Percentiles rank a stretch among this genome's conserved stretches.
phyloP scores from a whole-genome alignment of 306 rosid genomes.

The Phaseolus lunatus region DNA sequence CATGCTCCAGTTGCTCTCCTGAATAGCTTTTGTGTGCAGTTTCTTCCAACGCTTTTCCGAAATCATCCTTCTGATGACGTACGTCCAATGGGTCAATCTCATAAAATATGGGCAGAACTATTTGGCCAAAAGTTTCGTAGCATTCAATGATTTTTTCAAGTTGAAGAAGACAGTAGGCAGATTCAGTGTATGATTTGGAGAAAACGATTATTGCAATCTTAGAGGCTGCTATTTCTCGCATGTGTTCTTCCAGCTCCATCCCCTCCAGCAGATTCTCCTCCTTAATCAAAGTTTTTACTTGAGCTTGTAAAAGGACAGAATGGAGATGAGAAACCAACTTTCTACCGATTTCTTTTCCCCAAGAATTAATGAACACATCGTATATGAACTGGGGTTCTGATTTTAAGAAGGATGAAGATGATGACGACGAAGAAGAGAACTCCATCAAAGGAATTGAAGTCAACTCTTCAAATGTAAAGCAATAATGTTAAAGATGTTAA shows the following conservation, averaged over 20 bases:
- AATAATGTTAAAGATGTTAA: no score
- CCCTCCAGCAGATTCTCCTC: not conserved
- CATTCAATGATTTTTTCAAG: not conserved
- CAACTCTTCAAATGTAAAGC: no score
- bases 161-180: slow-evolving; percentile 29
- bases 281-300: not conserved
- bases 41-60: not conserved
- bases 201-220: slow-evolving; percentile 11
- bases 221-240: slow-evolving; percentile 33
- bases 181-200: not conserved
- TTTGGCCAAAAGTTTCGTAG: not conserved
- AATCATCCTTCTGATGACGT: not conserved
- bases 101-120: slow-evolving; percentile 3
- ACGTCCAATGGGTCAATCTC: not conserved
- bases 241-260: no score
- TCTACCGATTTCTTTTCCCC: slow-evolving; percentile 4
- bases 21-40: no score
- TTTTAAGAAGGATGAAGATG: no score
- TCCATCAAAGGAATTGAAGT: not conserved
- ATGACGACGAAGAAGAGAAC: not conserved
- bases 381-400: not conserved
- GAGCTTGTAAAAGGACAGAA: not conserved
- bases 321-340: slow-evolving; percentile 6
- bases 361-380: slow-evolving; percentile 41
- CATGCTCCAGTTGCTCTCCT: no score